Evolutionary conservation across 768 basidiomycete species (phyloP).

Genomic region (Scleroderma bovista): DNA sequence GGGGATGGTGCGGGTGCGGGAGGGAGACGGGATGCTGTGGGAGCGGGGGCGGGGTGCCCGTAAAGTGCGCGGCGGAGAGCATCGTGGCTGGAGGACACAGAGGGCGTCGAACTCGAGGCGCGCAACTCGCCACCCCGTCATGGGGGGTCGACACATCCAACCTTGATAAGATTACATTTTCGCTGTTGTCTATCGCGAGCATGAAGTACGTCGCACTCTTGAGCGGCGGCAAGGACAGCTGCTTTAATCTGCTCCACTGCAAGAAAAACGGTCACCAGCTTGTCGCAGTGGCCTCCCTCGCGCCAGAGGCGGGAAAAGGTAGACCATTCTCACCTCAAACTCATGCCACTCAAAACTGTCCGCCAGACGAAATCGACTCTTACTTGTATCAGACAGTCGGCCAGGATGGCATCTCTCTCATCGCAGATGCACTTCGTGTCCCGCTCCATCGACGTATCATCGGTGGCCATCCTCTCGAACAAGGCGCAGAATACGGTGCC

Average conservation of each 20-base stretch:
- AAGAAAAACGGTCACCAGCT: conserved; percentile 80
- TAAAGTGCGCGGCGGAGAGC: conserved; percentile 13
- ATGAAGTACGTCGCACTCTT: conserved; percentile 95
- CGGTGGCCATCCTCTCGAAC: conserved; percentile 71
- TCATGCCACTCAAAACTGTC: conserved; percentile 5
- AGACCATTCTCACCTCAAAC: conserved; percentile 5
- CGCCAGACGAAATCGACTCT: conserved; percentile 92
- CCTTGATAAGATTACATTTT: conserved; percentile 11
- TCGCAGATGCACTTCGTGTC: conserved; percentile 79
- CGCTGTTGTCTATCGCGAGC: background rate
- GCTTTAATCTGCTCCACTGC: conserved; percentile 92
- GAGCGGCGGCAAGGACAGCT: conserved; percentile 97
- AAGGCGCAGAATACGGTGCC: conserved; percentile 82
- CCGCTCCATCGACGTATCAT: conserved; percentile 85
- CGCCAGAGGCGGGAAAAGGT: conserved; percentile 86
- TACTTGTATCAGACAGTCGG: conserved; percentile 99
- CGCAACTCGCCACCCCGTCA: background rate
- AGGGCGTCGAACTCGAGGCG: background rate
- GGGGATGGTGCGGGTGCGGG: conserved; percentile 20
- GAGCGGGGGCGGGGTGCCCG: conserved; percentile 10
- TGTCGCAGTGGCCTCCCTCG: conserved; percentile 81
- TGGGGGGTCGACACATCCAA: conserved; percentile 13
- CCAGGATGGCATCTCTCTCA: conserved; percentile 83
- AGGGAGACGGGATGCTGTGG: conserved; percentile 10
- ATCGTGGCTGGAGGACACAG: background rate